Evolutionary conservation across 805 yeast species (phyloP).

Genomic region (Cyberlindnera maclurae): DNA sequence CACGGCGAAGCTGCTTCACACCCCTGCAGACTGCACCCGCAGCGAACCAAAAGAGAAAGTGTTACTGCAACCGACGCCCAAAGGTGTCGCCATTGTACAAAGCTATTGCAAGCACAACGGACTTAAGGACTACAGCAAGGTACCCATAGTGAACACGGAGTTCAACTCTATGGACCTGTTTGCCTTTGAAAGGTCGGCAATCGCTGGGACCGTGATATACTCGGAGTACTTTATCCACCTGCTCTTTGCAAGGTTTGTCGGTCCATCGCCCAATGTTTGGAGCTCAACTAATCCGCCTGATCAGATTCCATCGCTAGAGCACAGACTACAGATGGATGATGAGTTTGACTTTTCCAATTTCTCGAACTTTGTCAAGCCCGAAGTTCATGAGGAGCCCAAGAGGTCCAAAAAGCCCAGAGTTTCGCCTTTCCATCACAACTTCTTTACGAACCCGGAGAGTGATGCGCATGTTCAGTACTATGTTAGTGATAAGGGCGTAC

Average conservation of each 20-base stretch:
- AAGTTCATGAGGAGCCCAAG: slow-evolving; percentile 1
- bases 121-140: slow-evolving; percentile 29
- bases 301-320: slow-evolving; percentile 31
- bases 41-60: slow-evolving; percentile 34
- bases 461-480: slow-evolving; percentile 78
- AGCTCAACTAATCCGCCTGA: slow-evolving; percentile 48
- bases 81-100: slow-evolving; percentile 70
- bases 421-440: slow-evolving; percentile 69
- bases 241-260: slow-evolving; percentile 57
- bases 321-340: slow-evolving; percentile 27
- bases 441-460: slow-evolving; percentile 84
- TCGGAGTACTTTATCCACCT: slow-evolving; percentile 61
- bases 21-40: slow-evolving; percentile 69
- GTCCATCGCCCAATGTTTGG: slow-evolving; percentile 67
- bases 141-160: slow-evolving; percentile 43
- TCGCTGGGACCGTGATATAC: slow-evolving; percentile 50
- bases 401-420: slow-evolving; percentile 12
- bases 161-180: slow-evolving; percentile 71
- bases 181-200: slow-evolving; percentile 54
- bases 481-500: slow-evolving; percentile 55
- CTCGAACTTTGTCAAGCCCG: not conserved
- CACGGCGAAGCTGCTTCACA: slow-evolving; percentile 59
- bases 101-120: slow-evolving; percentile 55
- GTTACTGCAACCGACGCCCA: slow-evolving; percentile 79
- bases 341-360: slow-evolving; percentile 29